Percentiles rank a stretch among this genome's conserved stretches.
These are phyloP conservation scores for Pichia heedii DNA, from an alignment of 805 yeast genomes.

Conservation along the genomic window DNA sequence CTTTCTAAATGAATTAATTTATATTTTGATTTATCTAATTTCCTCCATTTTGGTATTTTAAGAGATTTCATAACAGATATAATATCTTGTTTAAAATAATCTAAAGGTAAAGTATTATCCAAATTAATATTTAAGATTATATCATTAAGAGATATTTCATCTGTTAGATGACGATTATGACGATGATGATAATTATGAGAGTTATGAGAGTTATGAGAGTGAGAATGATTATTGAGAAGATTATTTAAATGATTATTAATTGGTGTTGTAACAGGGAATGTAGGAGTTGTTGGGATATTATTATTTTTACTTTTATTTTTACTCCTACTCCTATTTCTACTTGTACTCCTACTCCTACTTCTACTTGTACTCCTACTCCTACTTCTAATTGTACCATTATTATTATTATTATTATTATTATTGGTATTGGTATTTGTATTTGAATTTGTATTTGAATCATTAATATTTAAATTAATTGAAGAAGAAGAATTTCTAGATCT, in stretches of 20 bases:
- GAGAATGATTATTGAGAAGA: too few species aligned
- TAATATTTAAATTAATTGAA: neutral
- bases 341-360: constrained; percentile 3
- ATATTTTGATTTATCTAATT: constrained; percentile 32
- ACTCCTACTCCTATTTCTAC: constrained; percentile 3
- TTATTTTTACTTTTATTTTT: neutral
- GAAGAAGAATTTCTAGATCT: neutral
- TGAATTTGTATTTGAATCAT: neutral
- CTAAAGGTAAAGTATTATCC: constrained; percentile 73
- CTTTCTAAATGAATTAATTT: constrained; percentile 46
- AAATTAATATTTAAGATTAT: constrained; percentile 42
- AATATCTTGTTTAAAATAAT: constrained; percentile 77
- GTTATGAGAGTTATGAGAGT: neutral
- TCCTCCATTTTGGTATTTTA: constrained; percentile 73
- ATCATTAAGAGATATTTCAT: neutral
- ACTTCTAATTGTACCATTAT: neutral
- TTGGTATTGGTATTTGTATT: neutral
- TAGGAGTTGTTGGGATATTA: neutral
- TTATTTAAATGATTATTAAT: too few species aligned
- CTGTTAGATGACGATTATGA: neutral
- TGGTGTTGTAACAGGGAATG: too few species aligned
- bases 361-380: neutral
- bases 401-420: neutral
- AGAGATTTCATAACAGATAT: constrained; percentile 54
- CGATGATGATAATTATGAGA: neutral